These are phyloP conservation scores for Meyerozyma sp. DNA, from an alignment of 1,139 yeast species.

Conservation along the genomic window DNA sequence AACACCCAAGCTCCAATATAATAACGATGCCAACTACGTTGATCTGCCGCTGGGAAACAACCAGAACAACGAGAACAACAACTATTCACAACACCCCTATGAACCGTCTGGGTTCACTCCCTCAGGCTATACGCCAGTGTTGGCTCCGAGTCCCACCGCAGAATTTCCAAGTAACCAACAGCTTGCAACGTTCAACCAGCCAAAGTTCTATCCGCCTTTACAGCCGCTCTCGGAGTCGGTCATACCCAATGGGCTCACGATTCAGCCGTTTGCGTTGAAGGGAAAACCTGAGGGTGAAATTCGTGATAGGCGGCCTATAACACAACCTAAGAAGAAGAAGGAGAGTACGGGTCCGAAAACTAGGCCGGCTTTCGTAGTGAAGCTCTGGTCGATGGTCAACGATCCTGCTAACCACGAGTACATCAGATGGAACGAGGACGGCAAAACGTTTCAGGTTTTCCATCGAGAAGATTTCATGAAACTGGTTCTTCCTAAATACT, in stretches of 20 bases:
- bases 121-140: constrained; percentile 8
- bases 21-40: background rate
- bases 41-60: background rate
- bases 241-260: constrained; percentile 20
- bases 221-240: constrained; percentile 34
- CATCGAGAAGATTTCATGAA: constrained; percentile 87
- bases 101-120: constrained; percentile 8
- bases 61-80: constrained; percentile 3
- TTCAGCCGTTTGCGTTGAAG: constrained; percentile 9
- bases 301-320: constrained; percentile 5
- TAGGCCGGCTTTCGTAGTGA: constrained; percentile 85
- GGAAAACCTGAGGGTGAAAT: constrained; percentile 6
- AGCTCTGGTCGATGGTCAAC: constrained; percentile 93
- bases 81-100: background rate
- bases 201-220: constrained; percentile 22
- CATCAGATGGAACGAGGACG: constrained; percentile 83
- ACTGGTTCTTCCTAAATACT: constrained; percentile 56
- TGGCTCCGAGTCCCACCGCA: constrained; percentile 6
- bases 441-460: constrained; percentile 76
- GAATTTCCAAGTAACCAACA: constrained; percentile 9
- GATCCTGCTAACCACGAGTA: constrained; percentile 64
- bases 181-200: constrained; percentile 9
- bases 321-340: constrained; percentile 21
- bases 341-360: constrained; percentile 34
- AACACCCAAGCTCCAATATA: background rate